These are phyloP conservation scores for Coemansia javaensis DNA, from an alignment of 192 early-diverging fungal genomes.

Conservation along the genomic window DNA sequence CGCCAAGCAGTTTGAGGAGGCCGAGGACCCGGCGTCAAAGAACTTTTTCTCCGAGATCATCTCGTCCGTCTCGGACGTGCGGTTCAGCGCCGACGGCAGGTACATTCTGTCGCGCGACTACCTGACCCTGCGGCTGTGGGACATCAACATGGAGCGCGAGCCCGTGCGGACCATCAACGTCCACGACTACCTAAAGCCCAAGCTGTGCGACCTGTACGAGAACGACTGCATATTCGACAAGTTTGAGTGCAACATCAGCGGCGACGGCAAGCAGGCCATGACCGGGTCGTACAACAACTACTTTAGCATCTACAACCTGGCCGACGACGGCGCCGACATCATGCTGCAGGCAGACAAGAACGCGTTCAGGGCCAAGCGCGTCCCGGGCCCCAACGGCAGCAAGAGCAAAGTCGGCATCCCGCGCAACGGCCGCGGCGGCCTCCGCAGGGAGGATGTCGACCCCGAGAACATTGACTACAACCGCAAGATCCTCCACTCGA, in stretches of 20 bases:
- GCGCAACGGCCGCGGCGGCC: conserved; percentile 53
- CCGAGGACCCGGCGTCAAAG: conserved; percentile 89
- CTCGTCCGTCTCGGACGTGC: conserved; percentile 94
- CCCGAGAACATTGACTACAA: conserved; percentile 85
- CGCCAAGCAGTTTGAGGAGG: conserved; percentile 91
- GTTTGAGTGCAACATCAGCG: conserved; percentile 98
- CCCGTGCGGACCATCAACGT: conserved; percentile 95
- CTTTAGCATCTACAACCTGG: conserved; percentile 91
- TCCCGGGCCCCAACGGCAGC: conserved; percentile 56
- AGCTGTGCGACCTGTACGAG: conserved; percentile 98
- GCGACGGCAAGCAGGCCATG: conserved; percentile 85
- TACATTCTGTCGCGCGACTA: conserved; percentile 98
- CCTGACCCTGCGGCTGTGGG: conserved; percentile 96
- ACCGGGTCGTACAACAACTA: conserved; percentile 99
- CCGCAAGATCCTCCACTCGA: conserved; percentile 97
- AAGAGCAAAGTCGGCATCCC: conserved; percentile 55
- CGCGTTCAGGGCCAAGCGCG: conserved; percentile 93
- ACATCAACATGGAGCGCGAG: conserved; percentile 93
- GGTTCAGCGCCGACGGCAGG: conserved; percentile 92
- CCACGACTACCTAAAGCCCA: conserved; percentile 91
- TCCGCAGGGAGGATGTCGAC: conserved; percentile 72
- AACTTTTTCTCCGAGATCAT: conserved; percentile 99
- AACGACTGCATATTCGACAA: conserved; percentile 99
- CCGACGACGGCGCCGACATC: conserved; percentile 68
- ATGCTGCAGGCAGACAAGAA: conserved; percentile 95